Conservation (phyloP, 345 rosid species). For the Citrus glauca region DNA sequence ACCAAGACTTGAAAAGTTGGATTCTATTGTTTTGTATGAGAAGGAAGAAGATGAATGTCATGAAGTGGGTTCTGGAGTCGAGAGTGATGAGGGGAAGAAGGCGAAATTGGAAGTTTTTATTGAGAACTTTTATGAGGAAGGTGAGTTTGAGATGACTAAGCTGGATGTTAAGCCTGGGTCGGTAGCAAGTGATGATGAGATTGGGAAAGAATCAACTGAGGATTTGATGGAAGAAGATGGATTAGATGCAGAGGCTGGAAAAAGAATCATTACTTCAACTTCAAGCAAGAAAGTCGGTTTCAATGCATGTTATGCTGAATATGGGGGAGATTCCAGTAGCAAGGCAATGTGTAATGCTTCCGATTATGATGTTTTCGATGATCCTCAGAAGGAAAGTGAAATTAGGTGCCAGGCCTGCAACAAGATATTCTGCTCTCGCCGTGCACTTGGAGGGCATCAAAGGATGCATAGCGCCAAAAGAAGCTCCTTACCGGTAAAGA, state of each 20-base stretch:
- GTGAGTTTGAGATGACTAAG: slow-evolving; percentile 14
- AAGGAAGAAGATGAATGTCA: slow-evolving; percentile 17
- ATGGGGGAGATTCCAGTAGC: background rate
- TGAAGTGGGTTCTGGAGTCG: slow-evolving; percentile 16
- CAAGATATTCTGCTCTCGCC: slow-evolving; percentile 41
- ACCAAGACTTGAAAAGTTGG: slow-evolving; percentile 12
- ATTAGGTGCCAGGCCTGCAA: slow-evolving; percentile 49
- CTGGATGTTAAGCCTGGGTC: slow-evolving; percentile 14
- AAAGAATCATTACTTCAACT: slow-evolving; percentile 9
- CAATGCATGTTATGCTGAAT: slow-evolving; percentile 15
- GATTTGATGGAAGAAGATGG: slow-evolving; percentile 17
- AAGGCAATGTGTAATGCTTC: background rate
- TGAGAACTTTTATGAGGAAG: background rate
- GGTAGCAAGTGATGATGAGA: slow-evolving; percentile 8
- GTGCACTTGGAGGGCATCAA: slow-evolving; percentile 70
- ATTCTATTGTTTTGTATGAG: slow-evolving; percentile 18
- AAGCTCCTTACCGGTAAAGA: slow-evolving; percentile 5
- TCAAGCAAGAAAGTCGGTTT: slow-evolving; percentile 14
- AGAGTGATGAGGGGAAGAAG: slow-evolving; percentile 10
- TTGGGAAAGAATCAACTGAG: slow-evolving; percentile 12
- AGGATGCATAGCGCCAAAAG: slow-evolving; percentile 40
- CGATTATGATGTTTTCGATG: slow-evolving; percentile 8
- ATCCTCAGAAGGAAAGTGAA: slow-evolving; percentile 11
- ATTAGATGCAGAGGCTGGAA: slow-evolving; percentile 12
- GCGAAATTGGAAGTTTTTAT: slow-evolving; percentile 10